Evolutionary conservation across 2,329 filamentous ascomycete species (phyloP), one percentile per base, ranked within the genome.

Genomic region (Stemphylium beticola): DNA sequence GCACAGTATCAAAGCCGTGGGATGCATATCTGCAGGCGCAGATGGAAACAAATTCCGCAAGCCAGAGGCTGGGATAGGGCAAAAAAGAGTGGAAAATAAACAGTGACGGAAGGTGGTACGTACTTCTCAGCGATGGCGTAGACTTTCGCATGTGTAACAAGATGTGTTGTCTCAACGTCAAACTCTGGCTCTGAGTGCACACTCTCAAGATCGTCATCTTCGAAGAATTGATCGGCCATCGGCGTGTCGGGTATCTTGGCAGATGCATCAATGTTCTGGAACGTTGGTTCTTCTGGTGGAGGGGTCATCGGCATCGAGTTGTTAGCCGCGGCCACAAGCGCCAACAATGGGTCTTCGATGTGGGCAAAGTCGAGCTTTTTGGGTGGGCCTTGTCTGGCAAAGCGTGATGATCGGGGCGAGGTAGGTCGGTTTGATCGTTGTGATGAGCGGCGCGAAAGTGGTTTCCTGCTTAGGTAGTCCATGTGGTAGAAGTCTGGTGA

Each of bases 111-210:
- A 51, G 10, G 51, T 52, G 43, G 44, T 57, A 74, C 74, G 67
- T 73, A 76, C 72, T 82, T 82, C 65, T 82, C 80, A 9, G 78
- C 80, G 20, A 82, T 74, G 31, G 79, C 78, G 62, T 82, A 82
- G 34, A 82, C 77, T 47, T 77, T 76, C 12, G 78, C 76, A 60
- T 82, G 80, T 14, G 76, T 73, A 42, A 81, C 58, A 5, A 81
- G 72, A 62, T 80, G 73, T 5, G 78, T 73, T 37, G 72, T 68
- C 56, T 77, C 73, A 11, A 67, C 64, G 41, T 76, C 74, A 36
- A 71, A 64, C 43, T 76, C 68, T 39, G 76, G 67, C 52, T 74
- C 70, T 18, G 59, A 59, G 34, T 62, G 54, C 15, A 64, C 53
- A 29, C 42, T 58, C 48, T 75, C 71, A 38, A 65, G 52, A n/a